Percentiles rank a stretch among this genome's conserved stretches.
Evolutionary conservation across 2,329 filamentous ascomycete species (phyloP).

Genomic region (Nothopassalora personata): DNA sequence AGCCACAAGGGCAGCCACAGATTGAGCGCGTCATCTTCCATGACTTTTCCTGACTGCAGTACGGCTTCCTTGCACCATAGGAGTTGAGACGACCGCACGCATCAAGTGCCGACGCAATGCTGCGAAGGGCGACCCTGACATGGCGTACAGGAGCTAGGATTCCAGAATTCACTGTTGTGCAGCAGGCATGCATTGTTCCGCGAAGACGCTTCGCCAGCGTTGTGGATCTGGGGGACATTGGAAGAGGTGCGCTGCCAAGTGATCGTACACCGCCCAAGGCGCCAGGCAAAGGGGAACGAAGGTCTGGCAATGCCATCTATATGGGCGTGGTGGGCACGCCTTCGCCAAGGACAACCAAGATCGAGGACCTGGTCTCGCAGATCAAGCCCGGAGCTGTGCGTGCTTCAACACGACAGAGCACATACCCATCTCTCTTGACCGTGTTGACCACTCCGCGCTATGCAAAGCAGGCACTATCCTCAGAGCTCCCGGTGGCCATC

Average conservation of each 20-base stretch:
- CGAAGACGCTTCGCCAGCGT: not conserved
- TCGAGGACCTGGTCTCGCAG: slow-evolving; percentile 14
- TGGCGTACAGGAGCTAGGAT: not conserved
- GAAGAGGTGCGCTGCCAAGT: not conserved
- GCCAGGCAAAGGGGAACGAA: not conserved
- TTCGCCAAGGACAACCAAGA: slow-evolving; percentile 3
- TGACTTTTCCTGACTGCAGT: no score
- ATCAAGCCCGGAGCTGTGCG: slow-evolving; percentile 9
- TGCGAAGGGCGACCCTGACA: not conserved
- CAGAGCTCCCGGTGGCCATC: slow-evolving; percentile 16
- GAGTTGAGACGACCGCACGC: no score
- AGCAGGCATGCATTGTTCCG: not conserved
- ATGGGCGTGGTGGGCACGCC: slow-evolving; percentile 12
- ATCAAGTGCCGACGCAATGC: not conserved
- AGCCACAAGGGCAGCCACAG: not conserved
- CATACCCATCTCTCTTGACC: slow-evolving; percentile 13
- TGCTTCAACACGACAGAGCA: slow-evolving; percentile 1
- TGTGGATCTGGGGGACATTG: not conserved
- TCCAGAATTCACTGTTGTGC: not conserved
- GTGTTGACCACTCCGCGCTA: slow-evolving; percentile 23
- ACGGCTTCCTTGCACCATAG: no score
- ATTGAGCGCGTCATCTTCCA: no score
- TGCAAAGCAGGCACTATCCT: slow-evolving; percentile 23
- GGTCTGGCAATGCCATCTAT: slow-evolving; percentile 3
- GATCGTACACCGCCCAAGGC: not conserved